phyloP scores from a whole-genome alignment of 2,329 filamentous ascomycete genomes.

The Mycosphaerella sp. region DNA sequence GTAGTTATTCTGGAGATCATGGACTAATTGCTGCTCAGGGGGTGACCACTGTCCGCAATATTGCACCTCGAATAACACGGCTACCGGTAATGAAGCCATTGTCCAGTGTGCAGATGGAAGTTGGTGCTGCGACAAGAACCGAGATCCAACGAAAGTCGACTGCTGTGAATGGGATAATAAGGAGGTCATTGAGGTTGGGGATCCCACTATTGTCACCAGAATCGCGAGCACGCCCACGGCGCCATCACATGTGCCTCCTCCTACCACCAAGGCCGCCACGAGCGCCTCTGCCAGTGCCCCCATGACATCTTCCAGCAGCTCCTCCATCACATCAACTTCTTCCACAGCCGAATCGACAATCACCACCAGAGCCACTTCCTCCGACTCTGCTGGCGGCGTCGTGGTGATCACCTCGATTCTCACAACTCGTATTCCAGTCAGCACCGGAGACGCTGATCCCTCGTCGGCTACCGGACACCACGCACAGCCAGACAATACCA shows the following conservation, averaged over 20 bases:
- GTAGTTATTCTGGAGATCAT: too few relatives aligned
- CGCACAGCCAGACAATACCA: neutral
- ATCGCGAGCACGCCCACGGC: constrained; percentile 18
- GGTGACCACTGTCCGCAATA: constrained; percentile 26
- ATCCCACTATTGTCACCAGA: constrained; percentile 14
- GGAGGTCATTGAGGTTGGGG: constrained; percentile 18
- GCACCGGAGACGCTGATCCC: neutral
- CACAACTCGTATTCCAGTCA: neutral
- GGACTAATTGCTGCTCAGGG: constrained; percentile 2
- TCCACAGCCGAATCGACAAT: neutral
- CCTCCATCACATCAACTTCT: neutral
- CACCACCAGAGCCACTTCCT: constrained; percentile 3
- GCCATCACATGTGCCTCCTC: neutral
- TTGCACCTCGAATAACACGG: constrained; percentile 26
- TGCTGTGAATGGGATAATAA: constrained; percentile 18
- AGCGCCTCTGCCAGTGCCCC: neutral
- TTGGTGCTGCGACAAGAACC: constrained; percentile 32
- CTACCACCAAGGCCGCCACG: neutral
- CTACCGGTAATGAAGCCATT: constrained; percentile 31
- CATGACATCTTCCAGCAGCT: neutral
- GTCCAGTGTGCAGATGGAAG: constrained; percentile 26
- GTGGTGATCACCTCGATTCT: constrained; percentile 4
- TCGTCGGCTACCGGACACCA: neutral
- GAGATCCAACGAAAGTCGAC: constrained; percentile 17
- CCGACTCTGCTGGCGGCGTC: constrained; percentile 5